Evolutionary conservation across 179 eudicot genomes (phyloP).

Genomic region (Drosera spatulata): DNA sequence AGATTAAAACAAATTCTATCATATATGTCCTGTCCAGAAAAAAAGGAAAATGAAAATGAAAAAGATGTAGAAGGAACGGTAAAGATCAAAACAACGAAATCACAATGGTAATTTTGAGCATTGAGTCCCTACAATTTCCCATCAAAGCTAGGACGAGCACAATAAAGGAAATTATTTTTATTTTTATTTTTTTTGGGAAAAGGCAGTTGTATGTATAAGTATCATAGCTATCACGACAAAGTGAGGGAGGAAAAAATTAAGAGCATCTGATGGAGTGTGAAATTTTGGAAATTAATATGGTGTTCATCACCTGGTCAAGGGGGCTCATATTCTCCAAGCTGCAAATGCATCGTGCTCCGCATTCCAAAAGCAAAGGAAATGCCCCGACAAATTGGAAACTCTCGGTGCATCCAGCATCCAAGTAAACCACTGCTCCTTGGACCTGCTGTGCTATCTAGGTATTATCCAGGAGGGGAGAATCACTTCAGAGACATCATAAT

Average conservation of each 20-base stretch:
- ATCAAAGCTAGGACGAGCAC: neutral
- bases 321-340: constrained; percentile 83
- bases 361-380: constrained; percentile 60
- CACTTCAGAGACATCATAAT: neutral
- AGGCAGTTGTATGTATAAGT: neutral
- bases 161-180: no score
- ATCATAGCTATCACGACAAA: neutral
- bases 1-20: neutral
- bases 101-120: no score
- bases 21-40: neutral
- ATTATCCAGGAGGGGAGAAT: neutral
- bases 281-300: no score
- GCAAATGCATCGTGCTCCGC: constrained; percentile 76
- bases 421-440: constrained; percentile 61
- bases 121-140: no score
- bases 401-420: constrained; percentile 92
- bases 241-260: neutral
- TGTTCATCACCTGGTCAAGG: constrained; percentile 46
- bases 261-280: neutral
- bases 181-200: no score
- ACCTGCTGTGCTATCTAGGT: constrained; percentile 59
- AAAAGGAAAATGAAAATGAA: neutral
- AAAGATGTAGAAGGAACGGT: neutral
- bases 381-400: constrained; percentile 86
- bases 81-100: neutral